Evolutionary conservation across 176 grass and related monocot species (phyloP).

Genomic region (Paspalum vaginatum): DNA sequence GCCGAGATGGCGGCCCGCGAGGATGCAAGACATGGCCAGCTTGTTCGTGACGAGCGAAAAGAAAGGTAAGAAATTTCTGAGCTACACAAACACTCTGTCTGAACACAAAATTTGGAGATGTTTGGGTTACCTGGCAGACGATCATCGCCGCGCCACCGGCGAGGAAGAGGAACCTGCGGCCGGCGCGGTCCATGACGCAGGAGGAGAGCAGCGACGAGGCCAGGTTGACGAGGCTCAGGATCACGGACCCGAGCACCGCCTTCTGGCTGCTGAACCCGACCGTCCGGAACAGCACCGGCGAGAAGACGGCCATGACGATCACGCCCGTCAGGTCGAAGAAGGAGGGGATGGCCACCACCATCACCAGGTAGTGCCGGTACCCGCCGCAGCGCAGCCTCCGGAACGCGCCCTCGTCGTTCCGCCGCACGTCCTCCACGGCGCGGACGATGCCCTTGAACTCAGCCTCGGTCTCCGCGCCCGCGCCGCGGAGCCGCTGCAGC

Average conservation of each 20-base stretch:
- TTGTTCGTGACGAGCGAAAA: background rate
- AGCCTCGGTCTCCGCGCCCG: conserved; percentile 34
- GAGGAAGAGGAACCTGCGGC: conserved; percentile 51
- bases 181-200: conserved; percentile 34
- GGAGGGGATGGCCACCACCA: conserved; percentile 48
- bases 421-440: conserved; percentile 35
- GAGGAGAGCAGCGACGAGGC: conserved; percentile 18
- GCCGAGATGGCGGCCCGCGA: conserved; percentile 37
- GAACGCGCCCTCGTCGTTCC: conserved; percentile 55
- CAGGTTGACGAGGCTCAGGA: conserved; percentile 42
- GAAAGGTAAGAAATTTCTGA: background rate
- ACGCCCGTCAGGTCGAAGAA: conserved; percentile 68
- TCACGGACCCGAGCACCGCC: conserved; percentile 43
- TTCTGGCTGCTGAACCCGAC: conserved; percentile 49
- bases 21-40: conserved; percentile 58
- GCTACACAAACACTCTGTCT: no score
- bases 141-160: conserved; percentile 45
- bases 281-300: conserved; percentile 53
- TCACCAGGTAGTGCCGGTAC: conserved; percentile 57
- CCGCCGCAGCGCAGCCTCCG: conserved; percentile 35
- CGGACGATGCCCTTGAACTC: conserved; percentile 62
- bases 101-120: no score
- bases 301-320: conserved; percentile 57
- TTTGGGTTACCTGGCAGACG: conserved; percentile 37
- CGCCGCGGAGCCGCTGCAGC: conserved; percentile 46